These are phyloP conservation scores for Papiliotrema flavescens DNA, from an alignment of 1,284 basidiomycete genomes.

Conservation along the genomic window DNA sequence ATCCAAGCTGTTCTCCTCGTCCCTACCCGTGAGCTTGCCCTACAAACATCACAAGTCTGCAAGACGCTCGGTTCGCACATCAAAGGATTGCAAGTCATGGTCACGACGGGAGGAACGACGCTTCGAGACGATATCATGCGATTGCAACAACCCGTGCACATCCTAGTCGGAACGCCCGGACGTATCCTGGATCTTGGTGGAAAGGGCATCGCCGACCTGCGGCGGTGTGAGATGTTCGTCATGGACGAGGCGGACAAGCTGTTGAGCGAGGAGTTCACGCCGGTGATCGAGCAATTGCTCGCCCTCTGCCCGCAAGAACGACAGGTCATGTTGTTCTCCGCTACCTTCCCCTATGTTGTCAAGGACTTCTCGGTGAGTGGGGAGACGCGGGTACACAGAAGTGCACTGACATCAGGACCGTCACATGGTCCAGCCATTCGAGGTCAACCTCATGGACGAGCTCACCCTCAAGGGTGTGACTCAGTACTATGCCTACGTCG, in stretches of 20 bases:
- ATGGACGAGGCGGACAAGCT: conserved; percentile 99
- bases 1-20: conserved; percentile 94
- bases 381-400: not conserved
- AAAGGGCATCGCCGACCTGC: conserved; percentile 90
- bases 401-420: conserved; percentile 64
- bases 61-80: conserved; percentile 96
- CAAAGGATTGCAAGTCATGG: conserved; percentile 88
- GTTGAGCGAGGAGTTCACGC: conserved; percentile 93
- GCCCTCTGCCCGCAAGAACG: conserved; percentile 77
- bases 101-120: conserved; percentile 96
- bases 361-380: conserved; percentile 89
- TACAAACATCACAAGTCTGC: conserved; percentile 96
- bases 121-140: conserved; percentile 97
- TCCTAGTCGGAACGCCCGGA: conserved; percentile 95
- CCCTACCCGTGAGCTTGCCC: conserved; percentile 88
- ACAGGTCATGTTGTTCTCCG: conserved; percentile 99
- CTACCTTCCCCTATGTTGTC: conserved; percentile 98
- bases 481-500: conserved; percentile 98
- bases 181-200: conserved; percentile 92
- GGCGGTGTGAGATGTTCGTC: conserved; percentile 91
- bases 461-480: conserved; percentile 97
- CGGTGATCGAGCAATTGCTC: conserved; percentile 95
- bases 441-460: conserved; percentile 99
- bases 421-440: conserved; percentile 94
- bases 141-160: conserved; percentile 84